Evolutionary conservation across 2,329 filamentous ascomycete species (phyloP).

Genomic region (Dichotomopilus funicola): DNA sequence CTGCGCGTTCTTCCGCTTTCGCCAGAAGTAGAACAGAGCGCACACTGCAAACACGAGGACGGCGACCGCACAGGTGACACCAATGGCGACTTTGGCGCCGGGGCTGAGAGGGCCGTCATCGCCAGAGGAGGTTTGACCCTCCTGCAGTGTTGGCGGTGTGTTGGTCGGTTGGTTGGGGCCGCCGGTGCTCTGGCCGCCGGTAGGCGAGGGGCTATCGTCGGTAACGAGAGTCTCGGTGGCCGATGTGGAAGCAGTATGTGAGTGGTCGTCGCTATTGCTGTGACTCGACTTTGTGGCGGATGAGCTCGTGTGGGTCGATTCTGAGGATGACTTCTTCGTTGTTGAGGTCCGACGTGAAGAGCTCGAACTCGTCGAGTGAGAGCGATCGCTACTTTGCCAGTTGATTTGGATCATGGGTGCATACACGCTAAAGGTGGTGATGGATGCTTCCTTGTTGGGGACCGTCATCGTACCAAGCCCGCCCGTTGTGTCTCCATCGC

Average conservation of each 20-base stretch:
- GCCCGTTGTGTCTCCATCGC: constrained; percentile 18
- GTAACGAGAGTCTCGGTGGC: constrained; percentile 12
- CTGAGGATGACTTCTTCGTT: constrained; percentile 2
- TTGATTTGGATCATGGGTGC: constrained; percentile 28
- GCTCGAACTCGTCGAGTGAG: not conserved
- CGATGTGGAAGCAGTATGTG: constrained; percentile 7
- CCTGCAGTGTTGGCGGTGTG: not conserved
- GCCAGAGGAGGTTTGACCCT: not conserved
- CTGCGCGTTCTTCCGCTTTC: constrained; percentile 11
- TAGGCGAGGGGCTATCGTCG: constrained; percentile 4
- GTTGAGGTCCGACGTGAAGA: not conserved
- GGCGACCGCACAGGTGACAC: constrained; percentile 17
- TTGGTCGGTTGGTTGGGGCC: not conserved
- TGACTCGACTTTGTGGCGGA: constrained; percentile 8
- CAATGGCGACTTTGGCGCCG: constrained; percentile 20
- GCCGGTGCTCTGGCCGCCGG: not conserved
- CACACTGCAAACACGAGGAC: constrained; percentile 17
- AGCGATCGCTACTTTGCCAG: constrained; percentile 24
- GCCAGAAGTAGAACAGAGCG: constrained; percentile 20
- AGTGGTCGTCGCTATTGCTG: not conserved
- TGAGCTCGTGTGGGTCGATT: not conserved
- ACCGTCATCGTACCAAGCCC: constrained; percentile 15
- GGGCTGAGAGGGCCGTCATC: constrained; percentile 6
- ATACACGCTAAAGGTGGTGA: constrained; percentile 21
- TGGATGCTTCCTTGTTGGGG: constrained; percentile 13